Base-by-base conservation (phyloP, 2,329 filamentous ascomycete genomes). In the Alternaria ethzedia region DNA sequence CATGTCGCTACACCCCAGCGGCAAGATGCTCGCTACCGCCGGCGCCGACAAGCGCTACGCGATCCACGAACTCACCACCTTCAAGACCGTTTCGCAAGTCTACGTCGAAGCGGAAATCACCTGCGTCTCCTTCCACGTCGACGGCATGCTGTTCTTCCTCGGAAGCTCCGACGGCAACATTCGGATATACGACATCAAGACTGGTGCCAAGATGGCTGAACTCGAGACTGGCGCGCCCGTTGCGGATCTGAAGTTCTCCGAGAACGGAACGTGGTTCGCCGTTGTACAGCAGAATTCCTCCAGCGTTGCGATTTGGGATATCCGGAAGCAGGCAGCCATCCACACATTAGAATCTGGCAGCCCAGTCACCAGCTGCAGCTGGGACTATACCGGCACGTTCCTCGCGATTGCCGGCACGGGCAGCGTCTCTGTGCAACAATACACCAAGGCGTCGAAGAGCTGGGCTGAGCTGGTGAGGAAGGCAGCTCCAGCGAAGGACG, bases 351-450 rank as follows among this genome's bases (percentile, higher is more conserved):
- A 97, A 68, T 90, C 91, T 49, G 95, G 94, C 59, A 90, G 89
- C 65, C 85, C 88, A n/a, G 88, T 97, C 51, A 87, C 91, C 65
- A 89, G 87, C 44, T 85, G 97, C 67, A 86, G 86, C 52, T 99
- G 94, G 94, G 96, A 99, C 77, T 97, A 97, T 83, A 96, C 92
- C 7, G 95, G 94, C 46, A 95, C 97, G 81, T 99, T 92, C 83
- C 85, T 99, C 57, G 92, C 94, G 25, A 91, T 91, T 12, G 92
- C 89, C 5, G 95, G 95, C 7, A 86, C 90, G 5, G 89, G 90
- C 47, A 94, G 94, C 26, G 83, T 97, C 50, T 92, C 91, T 6
- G 92, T 99, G 44, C 93, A 96, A 79, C 91, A 97, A 75, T 99
- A 96, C 81, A 87, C 88, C 67, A 99, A 98, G 86, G 85, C 89